phyloP scores from a whole-genome alignment of 192 early-diverging fungal genomes.

The Coemansia aciculifera region DNA sequence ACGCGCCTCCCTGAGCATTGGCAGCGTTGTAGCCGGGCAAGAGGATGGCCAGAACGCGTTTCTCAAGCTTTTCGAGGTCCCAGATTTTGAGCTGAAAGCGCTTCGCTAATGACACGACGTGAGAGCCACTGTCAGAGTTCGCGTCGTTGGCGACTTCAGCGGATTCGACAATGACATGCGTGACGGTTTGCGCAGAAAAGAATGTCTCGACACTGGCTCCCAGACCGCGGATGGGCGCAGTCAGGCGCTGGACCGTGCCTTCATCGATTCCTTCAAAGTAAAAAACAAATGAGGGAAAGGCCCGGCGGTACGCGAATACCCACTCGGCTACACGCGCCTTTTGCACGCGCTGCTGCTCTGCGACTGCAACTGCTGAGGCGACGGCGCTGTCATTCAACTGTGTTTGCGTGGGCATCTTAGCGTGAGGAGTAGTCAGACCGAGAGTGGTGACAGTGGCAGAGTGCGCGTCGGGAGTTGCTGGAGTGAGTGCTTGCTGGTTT shows the following conservation, averaged over 20 bases:
- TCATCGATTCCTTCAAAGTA: conserved; percentile 57
- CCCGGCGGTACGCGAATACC: conserved; percentile 49
- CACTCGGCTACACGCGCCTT: conserved; percentile 49
- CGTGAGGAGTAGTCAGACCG: background rate
- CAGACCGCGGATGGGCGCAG: conserved; percentile 35
- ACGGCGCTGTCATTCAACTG: background rate
- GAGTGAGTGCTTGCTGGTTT: conserved; percentile 13
- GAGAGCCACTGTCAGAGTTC: conserved; percentile 23
- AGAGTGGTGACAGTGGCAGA: background rate
- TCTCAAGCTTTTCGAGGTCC: conserved; percentile 49
- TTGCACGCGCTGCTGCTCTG: conserved; percentile 45
- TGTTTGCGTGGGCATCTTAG: background rate
- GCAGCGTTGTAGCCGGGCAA: conserved; percentile 44
- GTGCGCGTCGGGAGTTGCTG: background rate
- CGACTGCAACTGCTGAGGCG: background rate
- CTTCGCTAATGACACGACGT: conserved; percentile 39
- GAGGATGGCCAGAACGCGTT: conserved; percentile 38
- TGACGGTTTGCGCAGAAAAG: conserved; percentile 54
- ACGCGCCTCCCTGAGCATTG: conserved; percentile 22
- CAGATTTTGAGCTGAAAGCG: conserved; percentile 51
- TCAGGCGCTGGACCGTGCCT: conserved; percentile 34
- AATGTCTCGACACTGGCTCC: conserved; percentile 52
- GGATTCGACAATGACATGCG: conserved; percentile 49
- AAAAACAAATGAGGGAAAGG: conserved; percentile 55
- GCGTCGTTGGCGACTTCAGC: conserved; percentile 12